Evolutionary conservation across 371 early-diverging fungal genomes (phyloP).

Genomic region (Apophysomyces elegans): DNA sequence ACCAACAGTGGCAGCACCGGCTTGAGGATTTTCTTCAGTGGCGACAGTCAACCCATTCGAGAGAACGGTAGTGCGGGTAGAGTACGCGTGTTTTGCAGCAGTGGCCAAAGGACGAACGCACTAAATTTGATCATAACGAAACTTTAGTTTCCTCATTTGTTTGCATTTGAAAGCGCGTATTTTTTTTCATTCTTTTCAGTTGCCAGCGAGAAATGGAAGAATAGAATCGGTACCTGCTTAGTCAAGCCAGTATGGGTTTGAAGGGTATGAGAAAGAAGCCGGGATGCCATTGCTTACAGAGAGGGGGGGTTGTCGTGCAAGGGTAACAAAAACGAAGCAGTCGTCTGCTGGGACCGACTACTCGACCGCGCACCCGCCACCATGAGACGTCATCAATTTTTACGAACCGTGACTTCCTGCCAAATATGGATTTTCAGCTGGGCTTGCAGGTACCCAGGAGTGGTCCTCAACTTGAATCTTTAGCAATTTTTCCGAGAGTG

Average conservation of each 20-base stretch:
- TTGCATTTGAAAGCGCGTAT: background rate
- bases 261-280: constrained; percentile 29
- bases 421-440: too few species aligned
- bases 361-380: too few species aligned
- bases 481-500: too few species aligned
- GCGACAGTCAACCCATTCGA: constrained; percentile 93
- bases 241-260: constrained; percentile 22
- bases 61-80: constrained; percentile 78
- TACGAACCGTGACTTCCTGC: too few species aligned
- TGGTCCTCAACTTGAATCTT: too few species aligned
- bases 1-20: constrained; percentile 95
- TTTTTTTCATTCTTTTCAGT: background rate
- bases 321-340: background rate
- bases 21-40: constrained; percentile 86
- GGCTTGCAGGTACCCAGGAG: too few species aligned
- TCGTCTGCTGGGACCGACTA: too few species aligned
- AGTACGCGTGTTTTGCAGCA: constrained; percentile 21
- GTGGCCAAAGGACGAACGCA: constrained; percentile 27
- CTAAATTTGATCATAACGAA: constrained; percentile 8
- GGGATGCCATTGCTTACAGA: constrained; percentile 30
- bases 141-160: background rate
- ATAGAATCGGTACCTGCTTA: constrained; percentile 26
- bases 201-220: too few species aligned
- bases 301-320: constrained; percentile 7
- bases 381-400: too few species aligned